Base-by-base conservation (phyloP, 139 green algal species). In the Chlamydomonas eustigma region DNA sequence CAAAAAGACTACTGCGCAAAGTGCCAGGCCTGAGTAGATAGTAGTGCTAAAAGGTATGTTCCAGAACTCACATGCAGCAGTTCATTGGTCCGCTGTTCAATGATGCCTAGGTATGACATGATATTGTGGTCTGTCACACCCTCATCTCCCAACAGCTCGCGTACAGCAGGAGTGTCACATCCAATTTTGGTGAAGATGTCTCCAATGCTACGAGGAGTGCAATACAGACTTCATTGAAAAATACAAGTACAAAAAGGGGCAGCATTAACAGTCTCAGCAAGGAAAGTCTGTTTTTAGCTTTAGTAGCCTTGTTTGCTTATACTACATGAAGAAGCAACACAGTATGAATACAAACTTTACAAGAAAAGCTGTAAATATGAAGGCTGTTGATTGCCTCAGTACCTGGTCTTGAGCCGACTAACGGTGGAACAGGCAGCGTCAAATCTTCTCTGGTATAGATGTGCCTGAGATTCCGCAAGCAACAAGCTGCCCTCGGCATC, bases 11-110 rank as follows among this genome's bases (percentile, higher is more conserved):
- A n/a, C n/a, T n/a, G n/a, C n/a, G n/a, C n/a, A n/a, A n/a, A n/a
- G n/a, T n/a, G n/a, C n/a, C n/a, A n/a, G n/a, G n/a, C n/a, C n/a
- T n/a, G n/a, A n/a, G n/a, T n/a, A n/a, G n/a, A n/a, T n/a, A n/a
- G n/a, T n/a, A n/a, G n/a, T n/a, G n/a, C n/a, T n/a, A n/a, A n/a
- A n/a, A n/a, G n/a, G n/a, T n/a, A n/a, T n/a, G n/a, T n/a, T n/a
- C n/a, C n/a, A n/a, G n/a, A n/a, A n/a, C 52, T 68, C 65, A 86
- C 84, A 82, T 91, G 81, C 39, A 97, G 84, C 36, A 97, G 83
- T 80, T 96, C 90, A 50, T 94, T 93, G 69, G 83, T 88, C 38
- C 92, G 87, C 88, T 97, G 91, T 88, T 97, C 92, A 28, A 97
- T 88, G 83, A 97, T 88, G 51, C 90, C 93, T 31, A 97, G 87